Conservation (phyloP, 345 rosid species). For the Corchorus capsularis region DNA sequence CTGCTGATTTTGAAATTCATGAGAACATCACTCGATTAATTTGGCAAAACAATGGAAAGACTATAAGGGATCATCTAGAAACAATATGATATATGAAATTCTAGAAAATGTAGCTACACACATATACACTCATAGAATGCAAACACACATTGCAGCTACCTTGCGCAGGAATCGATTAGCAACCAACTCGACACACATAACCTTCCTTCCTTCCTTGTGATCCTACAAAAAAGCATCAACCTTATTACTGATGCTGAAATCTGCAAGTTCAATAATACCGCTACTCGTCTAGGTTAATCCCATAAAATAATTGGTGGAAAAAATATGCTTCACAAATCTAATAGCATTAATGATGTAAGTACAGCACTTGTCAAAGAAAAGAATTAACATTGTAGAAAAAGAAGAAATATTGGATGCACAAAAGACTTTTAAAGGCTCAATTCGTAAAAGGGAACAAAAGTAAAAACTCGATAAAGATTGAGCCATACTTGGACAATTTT, state of each 20-base stretch:
- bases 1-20: background rate
- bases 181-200: slow-evolving; percentile 88
- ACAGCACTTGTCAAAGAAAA: background rate
- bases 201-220: slow-evolving; percentile 50
- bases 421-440: background rate
- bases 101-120: background rate
- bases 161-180: slow-evolving; percentile 91
- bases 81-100: slow-evolving; percentile 8
- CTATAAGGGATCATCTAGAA: background rate
- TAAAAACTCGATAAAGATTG: background rate
- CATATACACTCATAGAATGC: background rate
- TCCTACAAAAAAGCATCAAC: slow-evolving; percentile 39
- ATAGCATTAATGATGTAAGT: background rate
- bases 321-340: background rate
- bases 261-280: too few relatives aligned
- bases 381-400: background rate
- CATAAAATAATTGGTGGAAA: background rate
- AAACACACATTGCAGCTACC: slow-evolving; percentile 39
- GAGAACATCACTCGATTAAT: background rate
- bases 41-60: background rate
- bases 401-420: background rate
- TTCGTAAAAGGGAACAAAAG: background rate
- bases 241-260: background rate
- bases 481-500: background rate
- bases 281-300: background rate